phyloP scores from a whole-genome alignment of 2,329 filamentous ascomycete genomes.

The Fusarium piperis region DNA sequence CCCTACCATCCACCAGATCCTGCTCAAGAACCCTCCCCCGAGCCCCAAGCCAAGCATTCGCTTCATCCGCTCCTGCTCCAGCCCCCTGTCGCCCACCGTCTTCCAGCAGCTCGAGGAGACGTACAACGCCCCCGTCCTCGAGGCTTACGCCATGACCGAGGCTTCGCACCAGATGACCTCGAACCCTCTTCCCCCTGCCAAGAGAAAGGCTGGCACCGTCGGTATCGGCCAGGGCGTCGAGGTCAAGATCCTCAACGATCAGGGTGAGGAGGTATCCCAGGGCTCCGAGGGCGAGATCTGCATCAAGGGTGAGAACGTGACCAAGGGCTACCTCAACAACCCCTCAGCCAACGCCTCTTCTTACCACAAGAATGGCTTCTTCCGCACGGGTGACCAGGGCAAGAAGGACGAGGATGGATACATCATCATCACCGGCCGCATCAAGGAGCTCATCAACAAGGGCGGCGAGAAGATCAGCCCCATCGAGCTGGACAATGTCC shows the following conservation, averaged over 20 bases:
- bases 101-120: conserved; percentile 82
- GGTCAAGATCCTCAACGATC: conserved; percentile 77
- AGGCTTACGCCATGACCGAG: conserved; percentile 94
- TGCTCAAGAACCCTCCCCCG: conserved; percentile 78
- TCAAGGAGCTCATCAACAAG: conserved; percentile 94
- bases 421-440: conserved; percentile 86
- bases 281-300: conserved; percentile 84
- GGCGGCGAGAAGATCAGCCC: conserved; percentile 90
- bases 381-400: conserved; percentile 89
- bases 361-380: conserved; percentile 81
- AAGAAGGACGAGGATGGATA: conserved; percentile 84
- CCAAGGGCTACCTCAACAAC: conserved; percentile 87
- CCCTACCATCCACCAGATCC: conserved; percentile 91
- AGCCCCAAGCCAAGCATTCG: conserved; percentile 76
- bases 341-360: conserved; percentile 76
- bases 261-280: conserved; percentile 73
- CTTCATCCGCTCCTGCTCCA: conserved; percentile 90
- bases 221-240: conserved; percentile 87
- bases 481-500: conserved; percentile 85
- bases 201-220: conserved; percentile 83
- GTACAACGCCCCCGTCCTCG: conserved; percentile 82
- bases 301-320: conserved; percentile 84
- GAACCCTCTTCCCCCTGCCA: conserved; percentile 74
- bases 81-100: conserved; percentile 81
- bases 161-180: conserved; percentile 88